Percentiles rank a stretch among this genome's conserved stretches.
phyloP scores from a whole-genome alignment of 352 stramenopile species.

The Phytopythium mirpurense region DNA sequence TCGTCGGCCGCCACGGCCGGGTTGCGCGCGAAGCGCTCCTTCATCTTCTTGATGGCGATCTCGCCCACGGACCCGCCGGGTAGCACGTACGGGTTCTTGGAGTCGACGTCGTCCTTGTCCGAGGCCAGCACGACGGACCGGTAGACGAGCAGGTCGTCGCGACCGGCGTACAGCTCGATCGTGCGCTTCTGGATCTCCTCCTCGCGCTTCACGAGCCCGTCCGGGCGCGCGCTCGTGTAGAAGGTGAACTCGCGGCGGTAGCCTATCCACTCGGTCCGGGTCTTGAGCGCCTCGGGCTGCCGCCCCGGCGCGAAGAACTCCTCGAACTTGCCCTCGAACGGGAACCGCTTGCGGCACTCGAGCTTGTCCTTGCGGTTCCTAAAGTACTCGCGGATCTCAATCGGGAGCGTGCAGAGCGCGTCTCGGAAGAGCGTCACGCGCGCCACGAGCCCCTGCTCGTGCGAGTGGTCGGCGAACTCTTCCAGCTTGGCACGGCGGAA shows the following conservation, averaged over 20 bases:
- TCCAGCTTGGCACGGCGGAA: slow-evolving; percentile 90
- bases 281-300: slow-evolving; percentile 66
- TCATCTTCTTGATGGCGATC: slow-evolving; percentile 91
- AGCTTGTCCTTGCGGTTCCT: slow-evolving; percentile 90
- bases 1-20: slow-evolving; percentile 39
- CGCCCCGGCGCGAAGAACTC: slow-evolving; percentile 75
- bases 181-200: slow-evolving; percentile 89
- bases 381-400: slow-evolving; percentile 92
- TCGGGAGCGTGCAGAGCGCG: slow-evolving; percentile 57
- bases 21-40: slow-evolving; percentile 88
- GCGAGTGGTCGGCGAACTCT: slow-evolving; percentile 87
- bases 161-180: slow-evolving; percentile 79
- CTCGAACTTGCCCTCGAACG: slow-evolving; percentile 84
- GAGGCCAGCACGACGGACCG: slow-evolving; percentile 73
- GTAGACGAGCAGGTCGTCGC: slow-evolving; percentile 84
- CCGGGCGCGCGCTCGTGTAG: slow-evolving; percentile 86
- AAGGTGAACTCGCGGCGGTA: slow-evolving; percentile 88
- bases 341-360: slow-evolving; percentile 64
- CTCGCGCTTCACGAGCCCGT: slow-evolving; percentile 81
- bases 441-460: slow-evolving; percentile 85
- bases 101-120: slow-evolving; percentile 73
- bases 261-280: slow-evolving; percentile 84
- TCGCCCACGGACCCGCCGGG: slow-evolving; percentile 64
- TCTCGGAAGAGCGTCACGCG: slow-evolving; percentile 87
- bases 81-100: slow-evolving; percentile 76